phyloP scores from a whole-genome alignment of 306 rosid species.

The Dicorynia guianensis region DNA sequence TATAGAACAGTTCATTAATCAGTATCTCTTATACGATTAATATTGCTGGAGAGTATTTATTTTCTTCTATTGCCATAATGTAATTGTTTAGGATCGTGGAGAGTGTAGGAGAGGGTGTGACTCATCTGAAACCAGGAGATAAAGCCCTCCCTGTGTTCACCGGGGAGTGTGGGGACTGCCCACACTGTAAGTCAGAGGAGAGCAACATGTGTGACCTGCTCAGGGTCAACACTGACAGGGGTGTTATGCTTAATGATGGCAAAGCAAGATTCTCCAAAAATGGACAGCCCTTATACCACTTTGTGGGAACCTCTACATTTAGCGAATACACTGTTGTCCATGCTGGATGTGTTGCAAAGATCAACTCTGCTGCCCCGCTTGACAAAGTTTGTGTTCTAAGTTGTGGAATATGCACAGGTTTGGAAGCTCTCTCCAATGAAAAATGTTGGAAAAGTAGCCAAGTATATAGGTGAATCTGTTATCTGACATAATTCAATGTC shows the following conservation, averaged over 20 bases:
- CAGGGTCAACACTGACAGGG: constrained; percentile 66
- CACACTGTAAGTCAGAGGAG: constrained; percentile 66
- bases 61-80: background rate
- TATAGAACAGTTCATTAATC: background rate
- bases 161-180: constrained; percentile 67
- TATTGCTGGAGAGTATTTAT: background rate
- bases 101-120: constrained; percentile 74
- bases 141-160: constrained; percentile 75
- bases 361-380: constrained; percentile 69
- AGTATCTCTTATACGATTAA: no score
- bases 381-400: constrained; percentile 78
- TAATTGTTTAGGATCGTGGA: constrained; percentile 46
- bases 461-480: background rate
- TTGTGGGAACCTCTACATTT: constrained; percentile 74
- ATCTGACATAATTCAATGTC: background rate
- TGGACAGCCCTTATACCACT: constrained; percentile 66
- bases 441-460: background rate
- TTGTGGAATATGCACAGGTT: constrained; percentile 74
- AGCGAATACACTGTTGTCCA: constrained; percentile 71
- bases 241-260: constrained; percentile 59
- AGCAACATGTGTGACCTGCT: constrained; percentile 78
- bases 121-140: constrained; percentile 60
- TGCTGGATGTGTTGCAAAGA: constrained; percentile 62
- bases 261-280: constrained; percentile 60
- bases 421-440: background rate